Conservation (phyloP, 2,329 filamentous ascomycete species). For the Kalaharituber pfeilii region DNA sequence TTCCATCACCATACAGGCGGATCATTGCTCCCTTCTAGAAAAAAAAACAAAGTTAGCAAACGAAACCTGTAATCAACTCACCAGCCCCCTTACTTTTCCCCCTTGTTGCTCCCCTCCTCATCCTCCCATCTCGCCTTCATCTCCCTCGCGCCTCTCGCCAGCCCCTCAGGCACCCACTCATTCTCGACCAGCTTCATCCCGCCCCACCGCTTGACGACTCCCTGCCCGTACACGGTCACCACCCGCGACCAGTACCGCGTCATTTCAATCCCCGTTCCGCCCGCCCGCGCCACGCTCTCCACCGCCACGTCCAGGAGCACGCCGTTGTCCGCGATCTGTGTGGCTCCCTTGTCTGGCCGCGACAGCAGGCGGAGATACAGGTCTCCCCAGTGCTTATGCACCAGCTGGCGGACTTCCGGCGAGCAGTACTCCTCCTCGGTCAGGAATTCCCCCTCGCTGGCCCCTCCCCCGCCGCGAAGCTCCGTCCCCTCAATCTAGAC, state of each 20-base stretch:
- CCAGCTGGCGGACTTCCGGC: constrained; percentile 29
- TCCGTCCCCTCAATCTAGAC: constrained; percentile 22
- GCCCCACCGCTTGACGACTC: constrained; percentile 32
- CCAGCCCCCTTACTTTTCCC: too few species aligned
- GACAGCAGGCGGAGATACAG: constrained; percentile 29
- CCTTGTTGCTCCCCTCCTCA: constrained; percentile 15
- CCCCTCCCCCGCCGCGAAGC: constrained; percentile 25
- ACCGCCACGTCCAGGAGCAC: constrained; percentile 21
- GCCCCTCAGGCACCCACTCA: constrained; percentile 33
- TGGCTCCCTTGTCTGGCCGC: constrained; percentile 24
- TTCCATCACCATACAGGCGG: too few species aligned
- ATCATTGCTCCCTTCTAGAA: too few species aligned
- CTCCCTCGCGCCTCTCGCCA: constrained; percentile 32
- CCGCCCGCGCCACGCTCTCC: constrained; percentile 13
- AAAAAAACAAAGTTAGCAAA: too few species aligned
- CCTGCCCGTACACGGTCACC: constrained; percentile 31
- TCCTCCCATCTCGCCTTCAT: constrained; percentile 32
- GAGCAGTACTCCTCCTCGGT: constrained; percentile 30
- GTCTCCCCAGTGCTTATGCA: constrained; percentile 23
- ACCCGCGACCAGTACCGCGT: constrained; percentile 35
- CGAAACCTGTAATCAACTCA: too few species aligned
- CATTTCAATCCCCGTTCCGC: constrained; percentile 21
- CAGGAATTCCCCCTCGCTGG: constrained; percentile 27
- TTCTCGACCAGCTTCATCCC: constrained; percentile 32
- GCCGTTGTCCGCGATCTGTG: constrained; percentile 6